Conservation (phyloP, 2,329 filamentous ascomycete species). For the Pseudocercospora fuligena region DNA sequence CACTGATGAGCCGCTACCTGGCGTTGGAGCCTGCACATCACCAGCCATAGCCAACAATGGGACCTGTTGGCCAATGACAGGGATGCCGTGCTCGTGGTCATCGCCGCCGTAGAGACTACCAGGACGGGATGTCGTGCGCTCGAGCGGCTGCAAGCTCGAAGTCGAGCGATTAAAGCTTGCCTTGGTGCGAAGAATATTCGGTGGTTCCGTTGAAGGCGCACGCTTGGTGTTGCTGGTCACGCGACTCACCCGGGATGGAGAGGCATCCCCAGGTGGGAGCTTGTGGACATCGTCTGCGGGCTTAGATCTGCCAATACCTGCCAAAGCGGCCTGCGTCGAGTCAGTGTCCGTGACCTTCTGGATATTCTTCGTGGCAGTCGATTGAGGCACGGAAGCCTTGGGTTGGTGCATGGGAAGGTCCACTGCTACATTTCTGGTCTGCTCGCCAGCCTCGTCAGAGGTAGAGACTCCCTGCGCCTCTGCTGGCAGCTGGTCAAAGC, state of each 20-base stretch:
- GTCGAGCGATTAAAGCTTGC: constrained; percentile 59
- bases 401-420: constrained; percentile 88
- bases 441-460: constrained; percentile 37
- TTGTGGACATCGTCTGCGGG: constrained; percentile 57
- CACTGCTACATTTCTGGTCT: constrained; percentile 71
- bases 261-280: constrained; percentile 30
- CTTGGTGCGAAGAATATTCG: constrained; percentile 62
- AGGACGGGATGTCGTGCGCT: constrained; percentile 56
- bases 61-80: constrained; percentile 88
- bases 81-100: constrained; percentile 80
- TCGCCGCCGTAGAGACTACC: constrained; percentile 62
- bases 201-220: constrained; percentile 50
- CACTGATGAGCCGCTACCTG: constrained; percentile 60
- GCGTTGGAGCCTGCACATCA: constrained; percentile 93
- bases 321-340: constrained; percentile 83
- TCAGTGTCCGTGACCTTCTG: constrained; percentile 87
- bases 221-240: constrained; percentile 35
- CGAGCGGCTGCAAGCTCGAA: constrained; percentile 47
- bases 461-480: constrained; percentile 40
- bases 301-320: constrained; percentile 71
- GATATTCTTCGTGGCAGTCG: constrained; percentile 82
- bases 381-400: constrained; percentile 79
- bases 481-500: constrained; percentile 53
- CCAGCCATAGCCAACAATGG: constrained; percentile 93
- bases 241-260: constrained; percentile 30